Base-by-base conservation (phyloP, 2,329 filamentous ascomycete genomes). In the Penicillium sp. region DNA sequence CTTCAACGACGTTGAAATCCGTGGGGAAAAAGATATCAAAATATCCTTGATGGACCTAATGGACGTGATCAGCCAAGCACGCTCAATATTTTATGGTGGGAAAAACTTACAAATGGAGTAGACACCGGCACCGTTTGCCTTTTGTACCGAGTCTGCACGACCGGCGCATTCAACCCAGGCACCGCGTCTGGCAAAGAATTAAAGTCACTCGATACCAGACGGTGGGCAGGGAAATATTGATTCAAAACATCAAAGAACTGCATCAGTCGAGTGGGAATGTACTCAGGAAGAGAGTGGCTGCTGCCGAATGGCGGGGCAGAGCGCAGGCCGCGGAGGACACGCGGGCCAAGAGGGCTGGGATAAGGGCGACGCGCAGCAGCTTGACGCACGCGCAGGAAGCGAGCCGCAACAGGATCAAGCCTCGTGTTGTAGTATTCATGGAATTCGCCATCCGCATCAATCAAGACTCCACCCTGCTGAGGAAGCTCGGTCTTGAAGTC, bases 21-120 rank as follows among this genome's bases (percentile, higher is more conserved):
- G 94, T 99, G 0, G 94, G 94, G 76, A 99, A 99, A 69, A 99
- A 86, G 65, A 99, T 96, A 70, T 99, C 95, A 69, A 99, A 99
- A 74, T 96, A 97, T 42, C 94, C 95, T 76, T 99, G 95, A 71
- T 97, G 92, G 44, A 96, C 90, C 90, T 95, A 58, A 12, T 10
- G 26, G 21, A 5, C 44, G 29, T 18, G 4, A 51, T 58, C 42
- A 62, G 51, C 24, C 33, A n/a, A 21, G 15, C 33, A 34, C 38
- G 13, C 24, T n/a, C n/a, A 39, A 2, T 3, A 13, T 21, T n/a
- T 6, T 4, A 9, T 36, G 3, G 7, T 7, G 16, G 26, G 3
- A 13, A n/a, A 10, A 18, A 75, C 87, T 74, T 78, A 96, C 94
- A 70, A 96, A 82, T 49, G 93, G 91, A 4, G 94, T 99, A 4